Evolutionary conservation across 108 stramenopile species (phyloP), one percentile per base, ranked within the genome.

Genomic region (Nitzschia sp.): DNA sequence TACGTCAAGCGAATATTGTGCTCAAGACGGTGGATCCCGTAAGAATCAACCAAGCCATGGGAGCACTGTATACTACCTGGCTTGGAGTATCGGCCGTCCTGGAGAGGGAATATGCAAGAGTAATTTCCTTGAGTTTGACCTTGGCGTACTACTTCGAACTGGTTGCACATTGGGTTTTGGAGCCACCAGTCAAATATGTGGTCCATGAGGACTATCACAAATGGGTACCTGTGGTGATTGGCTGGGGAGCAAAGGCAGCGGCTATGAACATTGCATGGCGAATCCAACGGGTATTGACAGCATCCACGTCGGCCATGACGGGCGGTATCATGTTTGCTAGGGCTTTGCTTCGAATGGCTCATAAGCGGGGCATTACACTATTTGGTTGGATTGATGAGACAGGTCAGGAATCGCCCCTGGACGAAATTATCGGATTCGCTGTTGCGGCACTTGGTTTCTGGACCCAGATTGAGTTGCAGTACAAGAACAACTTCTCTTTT

Each of bases 201-300:
- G 26, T 69, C 30, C 54, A 34, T 17, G 9, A 59, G n/a, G 74
- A 71, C 27, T 80, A 80, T 48, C 79, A 71, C 30, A 28, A 72
- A 68, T 87, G 86, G 86, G 63, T 81, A n/a, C 86, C 86, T 5
- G 79, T 83, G 1, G 33, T 87, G 5, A 33, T 81, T 26, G 86
- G 82, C 42, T 87, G 86, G 88, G 21, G 59, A 0, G 71, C 74
- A 77, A 88, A 88, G 60, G 59, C 76, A 9, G 71, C 79, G 59
- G 89, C 92, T 59, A 85, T 95, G 59, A 83, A 82, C 5, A 66
- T 96, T 55, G 95, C 94, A 8, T 96, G 94, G 92, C 73, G 75
- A 48, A 76, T 97, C 32, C 93, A 97, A 71, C 84, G 91, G 2
- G 68, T 95, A 24, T 80, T 97, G 28, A 90, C 88, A 33, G 91